phyloP scores from a whole-genome alignment of 1,284 basidiomycete species.

The Phaffia rhodozyma region DNA sequence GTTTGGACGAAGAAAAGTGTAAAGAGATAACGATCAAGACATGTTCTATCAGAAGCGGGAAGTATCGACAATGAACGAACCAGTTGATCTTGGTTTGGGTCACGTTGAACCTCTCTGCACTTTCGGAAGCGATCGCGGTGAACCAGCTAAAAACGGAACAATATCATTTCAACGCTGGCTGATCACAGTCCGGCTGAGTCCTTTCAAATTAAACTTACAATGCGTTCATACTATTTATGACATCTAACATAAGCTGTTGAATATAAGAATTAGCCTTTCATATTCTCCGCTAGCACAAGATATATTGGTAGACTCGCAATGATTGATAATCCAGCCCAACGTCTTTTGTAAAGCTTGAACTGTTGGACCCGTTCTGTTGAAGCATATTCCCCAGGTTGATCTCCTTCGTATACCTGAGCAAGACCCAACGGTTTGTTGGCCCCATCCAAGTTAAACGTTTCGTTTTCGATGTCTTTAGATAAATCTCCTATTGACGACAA shows the following conservation, averaged over 20 bases:
- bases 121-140: constrained; percentile 46
- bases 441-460: too few species aligned
- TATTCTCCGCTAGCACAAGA: not conserved
- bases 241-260: constrained; percentile 1
- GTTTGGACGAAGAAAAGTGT: not conserved
- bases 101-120: not conserved
- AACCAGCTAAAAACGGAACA: constrained; percentile 39
- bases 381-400: too few species aligned
- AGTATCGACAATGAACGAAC: constrained; percentile 42
- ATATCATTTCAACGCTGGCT: not conserved
- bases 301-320: constrained; percentile 37
- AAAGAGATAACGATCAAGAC: not conserved
- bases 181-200: not conserved
- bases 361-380: not conserved
- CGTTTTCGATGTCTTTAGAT: too few species aligned
- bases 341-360: constrained; percentile 53
- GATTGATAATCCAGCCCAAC: constrained; percentile 52
- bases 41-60: constrained; percentile 13
- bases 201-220: not conserved
- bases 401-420: too few species aligned
- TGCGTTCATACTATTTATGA: constrained; percentile 5
- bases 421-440: too few species aligned
- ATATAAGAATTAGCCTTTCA: not conserved
- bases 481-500: too few species aligned
- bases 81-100: not conserved